Conservation (phyloP, 768 basidiomycete genomes). For the Brasilioporus rufonigricans region DNA sequence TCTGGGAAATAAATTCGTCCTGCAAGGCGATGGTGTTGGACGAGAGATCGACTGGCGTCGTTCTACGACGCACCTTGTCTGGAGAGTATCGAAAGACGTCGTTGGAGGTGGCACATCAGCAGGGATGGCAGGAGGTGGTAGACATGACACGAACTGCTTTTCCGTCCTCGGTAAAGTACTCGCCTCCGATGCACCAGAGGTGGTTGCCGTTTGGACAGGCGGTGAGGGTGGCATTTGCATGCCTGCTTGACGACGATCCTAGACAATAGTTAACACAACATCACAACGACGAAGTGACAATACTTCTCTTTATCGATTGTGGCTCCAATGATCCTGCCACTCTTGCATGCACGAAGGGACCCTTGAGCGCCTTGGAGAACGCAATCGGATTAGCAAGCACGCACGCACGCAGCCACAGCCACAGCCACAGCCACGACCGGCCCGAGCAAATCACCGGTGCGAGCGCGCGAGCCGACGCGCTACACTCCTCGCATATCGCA, state of each 20-base stretch:
- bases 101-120: slow-evolving; percentile 31
- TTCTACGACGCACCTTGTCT: slow-evolving; percentile 53
- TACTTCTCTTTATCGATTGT: slow-evolving; percentile 94
- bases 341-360: slow-evolving; percentile 87
- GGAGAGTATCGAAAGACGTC: slow-evolving; percentile 86
- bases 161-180: slow-evolving; percentile 84
- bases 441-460: no score
- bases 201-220: slow-evolving; percentile 78
- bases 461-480: no score
- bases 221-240: slow-evolving; percentile 82
- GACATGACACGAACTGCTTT: slow-evolving; percentile 54
- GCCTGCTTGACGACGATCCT: slow-evolving; percentile 81
- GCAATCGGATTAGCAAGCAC: no score
- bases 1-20: slow-evolving; percentile 80
- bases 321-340: slow-evolving; percentile 83
- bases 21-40: no score
- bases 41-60: no score
- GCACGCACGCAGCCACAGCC: no score
- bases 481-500: no score
- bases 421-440: no score
- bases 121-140: background rate
- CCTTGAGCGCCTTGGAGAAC: slow-evolving; percentile 85
- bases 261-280: slow-evolving; percentile 20
- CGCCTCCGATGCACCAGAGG: slow-evolving; percentile 83
- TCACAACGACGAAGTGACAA: background rate